These are phyloP conservation scores for Cryptococcus jaspeensis DNA, from an alignment of 1,284 basidiomycete genomes.

Conservation along the genomic window DNA sequence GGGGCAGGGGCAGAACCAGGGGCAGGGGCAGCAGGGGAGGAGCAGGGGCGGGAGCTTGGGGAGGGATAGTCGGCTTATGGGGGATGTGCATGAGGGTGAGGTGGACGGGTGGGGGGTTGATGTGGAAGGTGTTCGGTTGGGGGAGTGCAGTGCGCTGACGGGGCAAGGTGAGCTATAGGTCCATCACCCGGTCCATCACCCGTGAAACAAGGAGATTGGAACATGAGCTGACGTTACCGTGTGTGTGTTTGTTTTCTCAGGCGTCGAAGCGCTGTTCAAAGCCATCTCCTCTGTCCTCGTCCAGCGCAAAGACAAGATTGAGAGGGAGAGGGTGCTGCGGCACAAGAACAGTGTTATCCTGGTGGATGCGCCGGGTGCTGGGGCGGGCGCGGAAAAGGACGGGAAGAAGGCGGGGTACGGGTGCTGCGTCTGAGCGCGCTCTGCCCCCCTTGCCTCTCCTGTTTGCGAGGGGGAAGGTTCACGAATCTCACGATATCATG, in stretches of 20 bases:
- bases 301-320: conserved; percentile 46
- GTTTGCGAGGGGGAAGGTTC: no score
- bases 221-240: background rate
- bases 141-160: conserved; percentile 44
- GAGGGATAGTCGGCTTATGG: conserved; percentile 22
- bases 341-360: conserved; percentile 48
- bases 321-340: conserved; percentile 40
- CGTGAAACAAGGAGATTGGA: no score
- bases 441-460: background rate
- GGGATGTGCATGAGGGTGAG: conserved; percentile 17
- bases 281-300: conserved; percentile 45
- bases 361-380: conserved; percentile 24
- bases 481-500: no score
- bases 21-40: conserved; percentile 13
- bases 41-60: conserved; percentile 41
- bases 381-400: conserved; percentile 6
- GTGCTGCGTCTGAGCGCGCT: conserved; percentile 17
- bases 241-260: conserved; percentile 16
- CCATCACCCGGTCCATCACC: no score
- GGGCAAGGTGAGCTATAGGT: conserved; percentile 47
- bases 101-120: conserved; percentile 43
- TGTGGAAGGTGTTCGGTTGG: conserved; percentile 42
- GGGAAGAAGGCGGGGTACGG: conserved; percentile 18
- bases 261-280: conserved; percentile 48
- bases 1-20: no score